Base-by-base conservation (phyloP, 352 stramenopile species). In the Phytophthora agathidicida region DNA sequence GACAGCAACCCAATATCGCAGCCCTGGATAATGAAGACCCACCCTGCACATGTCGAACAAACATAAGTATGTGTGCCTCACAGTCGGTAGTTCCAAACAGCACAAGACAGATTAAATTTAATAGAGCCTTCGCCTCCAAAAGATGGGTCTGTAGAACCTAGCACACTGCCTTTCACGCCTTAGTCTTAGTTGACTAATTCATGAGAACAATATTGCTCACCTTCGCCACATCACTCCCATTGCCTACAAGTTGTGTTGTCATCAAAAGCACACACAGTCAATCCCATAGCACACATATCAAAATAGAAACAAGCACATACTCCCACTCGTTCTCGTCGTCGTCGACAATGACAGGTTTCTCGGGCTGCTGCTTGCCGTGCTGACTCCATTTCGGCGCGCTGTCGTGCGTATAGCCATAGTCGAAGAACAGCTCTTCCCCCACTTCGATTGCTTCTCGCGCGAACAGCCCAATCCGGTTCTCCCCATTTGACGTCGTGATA, bases 381-480 rank as follows among this genome's bases (percentile, higher is more conserved):
- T 91, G 78, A 35, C 75, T 88, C 83, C 83, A 93, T 32, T 65
- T 64, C 1, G 83, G 83, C 7, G 81, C 81, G 1, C 55, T 78
- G 17, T 89, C 73, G 36, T 86, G 73, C 23, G 73, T 84, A 44
- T 93, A 91, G 6, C 81, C 81, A 38, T 93, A 93, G 62, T 93
- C 78, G 41, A 91, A 93, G 63, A 90, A 93, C 8, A 93, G 57
- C 37, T 93, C 83, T 3, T 74, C 75, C 3, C 96, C 83, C 6
- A 93, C 59, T 37, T 84, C 77, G 55, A 99, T 95, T 35, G 94
- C 75, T 35, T 94, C 65, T 23, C 81, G 83, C 1, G 96, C 94
- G 66, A 93, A 98, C 6, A 99, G 77, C 4, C 80, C 92, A 48
- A 99, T 97, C 36, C 89, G 76, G 61, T 95, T 75, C 48, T 98